Evolutionary conservation across 768 basidiomycete genomes (phyloP).

Genomic region (Lentinula boryana): DNA sequence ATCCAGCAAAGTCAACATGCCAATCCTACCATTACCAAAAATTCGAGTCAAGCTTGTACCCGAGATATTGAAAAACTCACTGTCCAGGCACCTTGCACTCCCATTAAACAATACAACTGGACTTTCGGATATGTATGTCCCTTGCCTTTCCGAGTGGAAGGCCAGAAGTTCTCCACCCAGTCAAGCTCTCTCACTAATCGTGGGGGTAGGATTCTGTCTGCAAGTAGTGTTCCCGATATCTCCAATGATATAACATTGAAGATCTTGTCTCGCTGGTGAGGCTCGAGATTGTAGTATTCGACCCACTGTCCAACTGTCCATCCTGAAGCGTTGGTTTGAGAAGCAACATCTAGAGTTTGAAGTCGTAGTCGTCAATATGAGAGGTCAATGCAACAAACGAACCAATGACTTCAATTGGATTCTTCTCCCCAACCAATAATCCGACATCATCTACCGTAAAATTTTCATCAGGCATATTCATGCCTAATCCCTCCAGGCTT

Average conservation of each 20-base stretch:
- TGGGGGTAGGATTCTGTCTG: slow-evolving; percentile 76
- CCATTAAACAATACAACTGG: slow-evolving; percentile 96
- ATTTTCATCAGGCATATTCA: slow-evolving; percentile 74
- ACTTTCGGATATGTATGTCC: slow-evolving; percentile 86
- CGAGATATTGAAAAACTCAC: slow-evolving; percentile 37
- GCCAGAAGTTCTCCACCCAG: slow-evolving; percentile 98
- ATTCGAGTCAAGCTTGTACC: background rate
- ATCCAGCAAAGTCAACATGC: slow-evolving; percentile 98
- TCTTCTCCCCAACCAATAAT: slow-evolving; percentile 69
- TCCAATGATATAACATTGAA: slow-evolving; percentile 95
- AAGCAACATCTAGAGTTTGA: slow-evolving; percentile 62
- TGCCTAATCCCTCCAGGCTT: slow-evolving; percentile 74
- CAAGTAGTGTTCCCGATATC: slow-evolving; percentile 80
- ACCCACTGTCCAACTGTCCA: slow-evolving; percentile 94
- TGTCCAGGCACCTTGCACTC: slow-evolving; percentile 90
- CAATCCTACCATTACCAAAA: slow-evolving; percentile 64
- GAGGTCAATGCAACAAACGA: slow-evolving; percentile 13
- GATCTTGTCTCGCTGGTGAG: slow-evolving; percentile 72
- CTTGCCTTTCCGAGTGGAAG: slow-evolving; percentile 64
- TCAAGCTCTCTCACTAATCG: slow-evolving; percentile 83
- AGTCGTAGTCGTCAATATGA: background rate
- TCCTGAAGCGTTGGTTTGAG: slow-evolving; percentile 77
- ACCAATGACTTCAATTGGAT: slow-evolving; percentile 91
- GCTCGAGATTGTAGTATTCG: slow-evolving; percentile 71
- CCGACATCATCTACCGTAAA: slow-evolving; percentile 82